These are phyloP conservation scores for Bondarzewia mesenterica DNA, from an alignment of 1,284 basidiomycete genomes.

Conservation along the genomic window DNA sequence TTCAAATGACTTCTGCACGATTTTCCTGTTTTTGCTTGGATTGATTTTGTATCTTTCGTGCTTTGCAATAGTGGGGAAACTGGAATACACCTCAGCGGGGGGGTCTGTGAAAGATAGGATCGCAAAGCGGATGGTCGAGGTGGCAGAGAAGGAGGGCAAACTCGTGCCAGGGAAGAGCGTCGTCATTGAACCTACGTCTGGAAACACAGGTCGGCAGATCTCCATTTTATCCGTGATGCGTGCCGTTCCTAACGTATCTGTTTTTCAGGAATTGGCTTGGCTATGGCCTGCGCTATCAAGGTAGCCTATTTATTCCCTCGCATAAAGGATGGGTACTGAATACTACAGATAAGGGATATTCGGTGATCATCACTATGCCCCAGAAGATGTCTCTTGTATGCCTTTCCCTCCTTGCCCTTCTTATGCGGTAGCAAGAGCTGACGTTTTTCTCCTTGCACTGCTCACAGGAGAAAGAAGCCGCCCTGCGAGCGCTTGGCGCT, in stretches of 20 bases:
- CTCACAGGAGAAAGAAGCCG: constrained; percentile 83
- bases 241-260: neutral
- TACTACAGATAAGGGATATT: constrained; percentile 82
- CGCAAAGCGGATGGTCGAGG: constrained; percentile 93
- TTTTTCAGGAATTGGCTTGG: constrained; percentile 76
- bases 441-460: neutral
- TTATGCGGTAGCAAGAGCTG: neutral
- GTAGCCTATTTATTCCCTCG: constrained; percentile 30
- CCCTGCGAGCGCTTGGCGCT: constrained; percentile 86
- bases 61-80: constrained; percentile 65
- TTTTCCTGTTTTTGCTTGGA: neutral
- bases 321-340: constrained; percentile 48
- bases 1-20: neutral
- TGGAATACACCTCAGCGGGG: constrained; percentile 87
- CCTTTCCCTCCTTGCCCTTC: constrained; percentile 7
- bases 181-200: constrained; percentile 90
- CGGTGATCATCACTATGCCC: constrained; percentile 90
- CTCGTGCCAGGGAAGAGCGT: constrained; percentile 86
- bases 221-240: neutral
- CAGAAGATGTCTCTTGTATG: constrained; percentile 89
- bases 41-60: neutral
- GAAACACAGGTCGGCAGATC: constrained; percentile 76
- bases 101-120: constrained; percentile 96
- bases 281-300: constrained; percentile 88
- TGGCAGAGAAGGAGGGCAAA: constrained; percentile 82